Evolutionary conservation across 2,329 filamentous ascomycete genomes (phyloP), one percentile per base, ranked within the genome.

Genomic region (Thermothelomyces thermophilus): DNA sequence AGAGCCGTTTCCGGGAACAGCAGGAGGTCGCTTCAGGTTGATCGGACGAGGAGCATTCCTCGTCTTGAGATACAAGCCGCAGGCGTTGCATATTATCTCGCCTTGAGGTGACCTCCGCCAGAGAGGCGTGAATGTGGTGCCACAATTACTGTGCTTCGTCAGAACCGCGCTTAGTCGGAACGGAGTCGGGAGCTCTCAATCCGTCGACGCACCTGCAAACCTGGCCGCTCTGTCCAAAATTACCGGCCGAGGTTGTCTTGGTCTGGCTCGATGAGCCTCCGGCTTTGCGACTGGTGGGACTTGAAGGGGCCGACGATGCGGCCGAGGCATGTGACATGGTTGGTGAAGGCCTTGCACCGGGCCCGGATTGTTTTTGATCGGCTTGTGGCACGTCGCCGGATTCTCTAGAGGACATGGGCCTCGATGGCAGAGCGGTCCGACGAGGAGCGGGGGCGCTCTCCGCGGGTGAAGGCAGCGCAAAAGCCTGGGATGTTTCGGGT

Each of bases 11-110:
- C 72, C 63, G 19, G 79, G 67, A 22, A 76, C 67, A 45, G 73
- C 75, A 3, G 81, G 77, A 10, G 86, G 82, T 54, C 90, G 85
- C 70, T 95, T 96, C 51, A 96, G 73, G 61, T 90, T 95, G 6
- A 89, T 93, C 13, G 93, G 93, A 44, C 93, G 82, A 60, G 88
- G 83, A 55, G 91, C 86, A 65, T 97, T 97, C 58, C 93, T 82
- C 9, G 91, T 90, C 68, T 97, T 97, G 55, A 88, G 75, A 67
- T 98, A 98, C 14, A 98, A 76, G 36, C 93, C 93, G 64, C 93
- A 98, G 5, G 93, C 93, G 69, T 98, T 98, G 71, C 93, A 98
- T 53, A 98, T 97, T 24, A 90, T 96, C 48, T 89, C 86, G 26
- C 93, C 93, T 61, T 90, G 84, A 0, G 91, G 91, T 14, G 91